Base-by-base conservation (phyloP, 140 eudicot species). In the Cichorium intybus region DNA sequence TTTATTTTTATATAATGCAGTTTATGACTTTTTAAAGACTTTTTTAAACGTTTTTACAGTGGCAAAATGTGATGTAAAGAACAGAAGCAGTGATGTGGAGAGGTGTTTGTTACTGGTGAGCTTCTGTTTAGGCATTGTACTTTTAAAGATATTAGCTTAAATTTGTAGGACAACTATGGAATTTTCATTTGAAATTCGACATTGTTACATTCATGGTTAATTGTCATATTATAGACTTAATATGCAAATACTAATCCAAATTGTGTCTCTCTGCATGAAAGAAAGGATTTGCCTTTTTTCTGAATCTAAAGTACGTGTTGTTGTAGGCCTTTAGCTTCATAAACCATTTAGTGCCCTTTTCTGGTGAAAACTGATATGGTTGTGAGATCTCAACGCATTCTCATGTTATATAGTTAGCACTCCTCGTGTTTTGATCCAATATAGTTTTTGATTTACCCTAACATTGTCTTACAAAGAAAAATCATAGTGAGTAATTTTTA, bases 401-500 rank as follows among this genome's bases (percentile, higher is more conserved):
- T 43, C 24, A 56, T 41, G 23, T 43, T 18, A 65, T 3, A 18
- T 14, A 18, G 48, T 33, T 29, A 18, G 51, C 46, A 0, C 16
- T 7, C 16, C 49, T 52, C 53, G 6, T 46, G 26, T 63, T 63
- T 1, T 48, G 46, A 24, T 41, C 31, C 10, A 17, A 23, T 22
- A 2, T 9, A 10, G 37, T 15, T 53, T 66, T 8, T 10, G 15
- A 15, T 52, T 22, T 65, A 21, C 14, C 18, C 23, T 49, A 31
- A 14, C 47, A 64, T 64, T 64, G 49, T 15, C 34, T 64, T 66
- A 15, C 37, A 50, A 33, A 61, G 23, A 50, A 65, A 14, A 46
- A 29, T 21, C 14, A 5, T n/a, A n/a, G n/a, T n/a, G n/a, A n/a
- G n/a, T n/a, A n/a, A n/a, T 50, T 17, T 27, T 33, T 9, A 35